Evolutionary conservation across 2,329 filamentous ascomycete genomes (phyloP).

Genomic region (Sarocladium kiliense): DNA sequence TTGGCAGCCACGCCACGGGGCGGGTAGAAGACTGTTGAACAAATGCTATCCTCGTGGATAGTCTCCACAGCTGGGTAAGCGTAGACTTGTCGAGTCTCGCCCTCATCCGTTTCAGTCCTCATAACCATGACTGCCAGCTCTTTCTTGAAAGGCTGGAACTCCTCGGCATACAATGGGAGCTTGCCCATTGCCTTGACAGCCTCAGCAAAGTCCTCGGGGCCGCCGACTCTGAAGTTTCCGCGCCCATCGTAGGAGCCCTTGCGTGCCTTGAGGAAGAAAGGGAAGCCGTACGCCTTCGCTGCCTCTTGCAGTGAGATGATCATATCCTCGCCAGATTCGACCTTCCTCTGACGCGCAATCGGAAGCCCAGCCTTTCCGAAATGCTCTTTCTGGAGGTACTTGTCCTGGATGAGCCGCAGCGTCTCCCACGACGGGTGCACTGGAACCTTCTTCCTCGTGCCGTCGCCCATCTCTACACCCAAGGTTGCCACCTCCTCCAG

Average conservation of each 20-base stretch:
- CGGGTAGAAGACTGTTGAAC: slow-evolving; percentile 85
- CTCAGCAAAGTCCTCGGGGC: slow-evolving; percentile 44
- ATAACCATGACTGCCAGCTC: slow-evolving; percentile 95
- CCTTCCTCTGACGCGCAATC: slow-evolving; percentile 64
- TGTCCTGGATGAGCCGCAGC: slow-evolving; percentile 86
- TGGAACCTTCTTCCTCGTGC: slow-evolving; percentile 45
- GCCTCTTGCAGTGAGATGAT: slow-evolving; percentile 58
- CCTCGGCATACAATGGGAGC: slow-evolving; percentile 79
- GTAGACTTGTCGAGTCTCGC: slow-evolving; percentile 45
- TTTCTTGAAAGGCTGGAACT: slow-evolving; percentile 78
- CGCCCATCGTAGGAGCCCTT: slow-evolving; percentile 92
- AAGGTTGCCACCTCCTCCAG: slow-evolving; percentile 73
- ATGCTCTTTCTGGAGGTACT: slow-evolving; percentile 84
- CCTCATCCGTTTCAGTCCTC: slow-evolving; percentile 67
- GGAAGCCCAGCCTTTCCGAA: slow-evolving; percentile 63
- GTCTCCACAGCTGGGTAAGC: slow-evolving; percentile 92
- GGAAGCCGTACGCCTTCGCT: slow-evolving; percentile 64
- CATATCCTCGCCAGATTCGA: slow-evolving; percentile 51
- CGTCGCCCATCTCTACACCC: slow-evolving; percentile 49
- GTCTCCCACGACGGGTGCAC: slow-evolving; percentile 83
- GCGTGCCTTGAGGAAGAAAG: slow-evolving; percentile 87
- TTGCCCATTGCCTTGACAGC: slow-evolving; percentile 66
- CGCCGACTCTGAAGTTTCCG: slow-evolving; percentile 52
- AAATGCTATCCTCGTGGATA: slow-evolving; percentile 91
- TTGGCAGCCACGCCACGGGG: slow-evolving; percentile 62